Conservation (phyloP, 495 filamentous ascomycete species). For the Endocarpon pusillum region DNA sequence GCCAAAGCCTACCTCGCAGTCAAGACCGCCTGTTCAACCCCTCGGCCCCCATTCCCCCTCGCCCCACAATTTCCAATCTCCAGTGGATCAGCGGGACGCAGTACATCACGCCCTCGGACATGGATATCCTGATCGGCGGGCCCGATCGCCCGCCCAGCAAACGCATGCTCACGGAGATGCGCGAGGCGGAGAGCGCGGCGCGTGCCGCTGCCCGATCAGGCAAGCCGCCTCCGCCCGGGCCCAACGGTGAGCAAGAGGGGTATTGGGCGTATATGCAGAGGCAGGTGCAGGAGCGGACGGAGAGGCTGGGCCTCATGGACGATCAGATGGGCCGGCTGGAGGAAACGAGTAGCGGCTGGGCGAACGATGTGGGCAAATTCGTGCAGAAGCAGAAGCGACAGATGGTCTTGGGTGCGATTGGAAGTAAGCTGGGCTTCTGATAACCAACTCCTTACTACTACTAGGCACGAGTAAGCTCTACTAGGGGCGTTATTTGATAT, state of each 20-base stretch:
- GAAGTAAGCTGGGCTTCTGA: too few relatives aligned
- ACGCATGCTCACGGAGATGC: conserved; percentile 53
- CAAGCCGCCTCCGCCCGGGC: conserved; percentile 10
- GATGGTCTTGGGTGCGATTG: conserved; percentile 53
- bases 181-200: conserved; percentile 37
- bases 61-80: conserved; percentile 89
- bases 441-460: too few relatives aligned
- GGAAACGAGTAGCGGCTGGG: conserved; percentile 63
- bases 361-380: conserved; percentile 73
- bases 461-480: too few relatives aligned
- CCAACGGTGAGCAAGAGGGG: conserved; percentile 28
- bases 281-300: conserved; percentile 75
- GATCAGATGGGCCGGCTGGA: conserved; percentile 72
- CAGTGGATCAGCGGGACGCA: conserved; percentile 96
- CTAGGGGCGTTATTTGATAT: too few relatives aligned
- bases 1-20: conserved; percentile 28
- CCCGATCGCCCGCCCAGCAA: conserved; percentile 69
- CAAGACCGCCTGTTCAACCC: conserved; percentile 67
- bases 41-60: conserved; percentile 47
- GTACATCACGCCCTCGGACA: conserved; percentile 72
- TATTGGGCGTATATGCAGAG: conserved; percentile 61
- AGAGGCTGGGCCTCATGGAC: conserved; percentile 63
- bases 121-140: conserved; percentile 83
- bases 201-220: conserved; percentile 28
- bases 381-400: conserved; percentile 73